Evolutionary conservation across 495 filamentous ascomycete species (phyloP), one percentile per base, ranked within the genome.

Genomic region (Aspergillus biplanus): DNA sequence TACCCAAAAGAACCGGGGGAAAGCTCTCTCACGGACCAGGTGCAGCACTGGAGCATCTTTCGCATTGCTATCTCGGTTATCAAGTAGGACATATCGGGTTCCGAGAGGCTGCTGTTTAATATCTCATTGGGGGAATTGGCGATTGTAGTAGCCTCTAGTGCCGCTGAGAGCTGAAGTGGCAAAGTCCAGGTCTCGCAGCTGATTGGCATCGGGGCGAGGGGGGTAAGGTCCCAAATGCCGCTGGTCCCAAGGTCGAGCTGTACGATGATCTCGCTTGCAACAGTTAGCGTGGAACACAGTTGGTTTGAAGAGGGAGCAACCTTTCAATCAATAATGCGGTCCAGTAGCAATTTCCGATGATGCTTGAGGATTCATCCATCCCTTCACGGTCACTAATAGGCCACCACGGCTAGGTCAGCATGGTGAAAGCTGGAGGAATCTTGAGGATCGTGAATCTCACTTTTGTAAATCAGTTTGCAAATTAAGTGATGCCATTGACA

Each of bases 1-100:
- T 57, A 63, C 13, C 27, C 42, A 15, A 47, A 56, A 27, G 4
- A 12, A 15, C 52, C 39, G 2, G 31, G 42, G 1, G 27, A 1
- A 11, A 48, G 15, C 11, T n/a, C 33, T 9, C 48, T 46, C 1
- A 48, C 54, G 0, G 61, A 31, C 46, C 37, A 49, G 7, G 53
- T 63, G 46, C 61, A 63, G 15, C 52, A 53, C 7, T 57, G 53
- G 7, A 63, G 61, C 61, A 63, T 63, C 12, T 48, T 46, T 3
- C 61, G 53, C 61, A 63, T 63, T 1, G 61, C 61, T 9, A 63
- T 58, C 33, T 63, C 61, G 2, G 61, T 54, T 6, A 63, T 16
- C 18, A 58, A 63, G 35, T 63, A 63, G 27, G 61, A 56, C 31
- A 33, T 33, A 18, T 59, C 31, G 44, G 52, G 18, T 6, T 15